Percentiles rank a stretch among this genome's conserved stretches.
Conservation (phyloP, 2,329 filamentous ascomycete genomes). For the Colletotrichum liriopes region DNA sequence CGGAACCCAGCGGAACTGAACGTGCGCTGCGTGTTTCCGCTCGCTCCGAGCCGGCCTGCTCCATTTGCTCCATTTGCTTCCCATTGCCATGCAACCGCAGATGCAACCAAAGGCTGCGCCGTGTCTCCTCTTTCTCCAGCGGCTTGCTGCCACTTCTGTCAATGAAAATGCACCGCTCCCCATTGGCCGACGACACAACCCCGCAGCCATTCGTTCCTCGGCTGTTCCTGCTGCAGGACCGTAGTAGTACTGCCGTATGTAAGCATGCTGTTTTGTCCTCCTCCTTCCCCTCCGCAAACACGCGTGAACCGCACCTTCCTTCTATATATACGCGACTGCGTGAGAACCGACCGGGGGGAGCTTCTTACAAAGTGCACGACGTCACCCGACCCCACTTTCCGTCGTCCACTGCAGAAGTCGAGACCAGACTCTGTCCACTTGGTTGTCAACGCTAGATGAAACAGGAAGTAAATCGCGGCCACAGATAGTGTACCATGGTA, state of each 20-base stretch:
- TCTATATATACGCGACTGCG: constrained; percentile 24
- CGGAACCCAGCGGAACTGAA: background rate
- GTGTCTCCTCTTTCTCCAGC: background rate
- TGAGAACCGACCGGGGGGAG: constrained; percentile 8
- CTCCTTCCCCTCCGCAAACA: background rate
- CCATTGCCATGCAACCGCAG: background rate
- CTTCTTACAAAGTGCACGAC: constrained; percentile 24
- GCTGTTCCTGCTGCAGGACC: background rate
- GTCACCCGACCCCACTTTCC: constrained; percentile 32
- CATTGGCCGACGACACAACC: background rate
- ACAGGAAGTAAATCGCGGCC: constrained; percentile 6
- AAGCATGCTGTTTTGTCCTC: background rate
- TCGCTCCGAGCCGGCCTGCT: constrained; percentile 30
- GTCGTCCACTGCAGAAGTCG: constrained; percentile 2
- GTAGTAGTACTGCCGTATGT: no score
- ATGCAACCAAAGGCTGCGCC: background rate
- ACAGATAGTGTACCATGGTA: no score
- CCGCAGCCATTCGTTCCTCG: constrained; percentile 1
- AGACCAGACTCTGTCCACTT: constrained; percentile 1
- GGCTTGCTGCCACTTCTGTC: background rate
- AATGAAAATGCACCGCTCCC: background rate
- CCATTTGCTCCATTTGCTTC: background rate
- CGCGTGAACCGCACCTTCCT: background rate
- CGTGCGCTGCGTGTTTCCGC: constrained; percentile 5
- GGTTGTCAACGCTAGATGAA: constrained; percentile 11